These are phyloP conservation scores for Coemansia guatemalensis DNA, from an alignment of 192 early-diverging fungal species.

Conservation along the genomic window DNA sequence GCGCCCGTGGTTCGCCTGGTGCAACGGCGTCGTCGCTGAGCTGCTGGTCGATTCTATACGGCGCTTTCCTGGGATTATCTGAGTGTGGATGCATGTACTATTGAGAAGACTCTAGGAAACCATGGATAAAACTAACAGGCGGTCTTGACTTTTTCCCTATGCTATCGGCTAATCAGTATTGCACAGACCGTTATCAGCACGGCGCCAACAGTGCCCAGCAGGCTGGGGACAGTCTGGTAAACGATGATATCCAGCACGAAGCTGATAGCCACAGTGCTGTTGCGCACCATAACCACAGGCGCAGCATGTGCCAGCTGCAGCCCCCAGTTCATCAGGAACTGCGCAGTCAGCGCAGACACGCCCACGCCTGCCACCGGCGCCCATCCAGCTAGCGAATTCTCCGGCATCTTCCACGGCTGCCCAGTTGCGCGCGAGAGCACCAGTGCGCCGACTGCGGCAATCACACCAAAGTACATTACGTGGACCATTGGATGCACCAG, in stretches of 20 bases:
- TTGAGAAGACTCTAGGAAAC: no score
- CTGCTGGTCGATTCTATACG: neutral
- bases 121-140: no score
- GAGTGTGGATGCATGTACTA: no score
- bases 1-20: constrained; percentile 62
- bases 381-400: neutral
- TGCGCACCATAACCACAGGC: constrained; percentile 32
- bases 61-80: no score
- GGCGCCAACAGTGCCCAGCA: constrained; percentile 16
- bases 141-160: no score
- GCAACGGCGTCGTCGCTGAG: constrained; percentile 60
- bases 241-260: constrained; percentile 21
- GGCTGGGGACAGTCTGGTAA: constrained; percentile 11
- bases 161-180: no score
- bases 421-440: neutral
- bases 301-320: constrained; percentile 29
- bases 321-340: constrained; percentile 31
- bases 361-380: constrained; percentile 12
- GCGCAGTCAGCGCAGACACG: constrained; percentile 13
- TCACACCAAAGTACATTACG: constrained; percentile 29
- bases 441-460: constrained; percentile 10
- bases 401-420: constrained; percentile 9
- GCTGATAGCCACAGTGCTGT: constrained; percentile 20
- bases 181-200: constrained; percentile 10
- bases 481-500: constrained; percentile 24